Conservation (phyloP, 371 early-diverging fungal genomes). For the Lichtheimia hyalospora region DNA sequence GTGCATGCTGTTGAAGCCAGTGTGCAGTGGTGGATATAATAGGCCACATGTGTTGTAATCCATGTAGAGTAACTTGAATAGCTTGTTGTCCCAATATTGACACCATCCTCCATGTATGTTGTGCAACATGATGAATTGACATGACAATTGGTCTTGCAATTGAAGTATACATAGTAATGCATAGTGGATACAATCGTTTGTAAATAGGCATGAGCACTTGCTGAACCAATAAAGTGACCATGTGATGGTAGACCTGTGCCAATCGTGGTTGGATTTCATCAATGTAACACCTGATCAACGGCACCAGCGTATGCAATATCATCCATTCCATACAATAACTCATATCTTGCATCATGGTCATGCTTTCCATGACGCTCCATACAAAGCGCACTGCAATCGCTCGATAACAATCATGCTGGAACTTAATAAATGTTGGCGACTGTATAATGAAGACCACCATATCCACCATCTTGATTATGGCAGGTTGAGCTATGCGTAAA, state of each 20-base stretch:
- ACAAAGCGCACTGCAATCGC: background rate
- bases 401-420: background rate
- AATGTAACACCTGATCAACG: background rate
- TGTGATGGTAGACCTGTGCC: background rate
- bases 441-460: background rate
- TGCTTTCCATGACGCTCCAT: background rate
- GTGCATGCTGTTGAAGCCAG: slow-evolving; percentile 5
- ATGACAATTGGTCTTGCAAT: too few species aligned
- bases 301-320: background rate
- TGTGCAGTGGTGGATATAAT: background rate
- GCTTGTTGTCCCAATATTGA: too few species aligned
- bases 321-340: too few species aligned
- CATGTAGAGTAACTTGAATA: too few species aligned
- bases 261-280: background rate
- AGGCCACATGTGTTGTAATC: too few species aligned
- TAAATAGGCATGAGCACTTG: background rate
- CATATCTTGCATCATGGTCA: background rate
- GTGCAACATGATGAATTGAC: too few species aligned
- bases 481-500: background rate
- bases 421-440: background rate
- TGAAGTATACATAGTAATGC: too few species aligned
- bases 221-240: background rate
- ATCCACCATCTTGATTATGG: background rate
- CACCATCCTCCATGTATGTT: too few species aligned
- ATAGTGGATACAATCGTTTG: too few species aligned